A percentile compares a stretch with the other conserved stretches of the same genome.
Evolutionary conservation across 768 basidiomycete genomes (phyloP).

Genomic region (Auriscalpium orientale): DNA sequence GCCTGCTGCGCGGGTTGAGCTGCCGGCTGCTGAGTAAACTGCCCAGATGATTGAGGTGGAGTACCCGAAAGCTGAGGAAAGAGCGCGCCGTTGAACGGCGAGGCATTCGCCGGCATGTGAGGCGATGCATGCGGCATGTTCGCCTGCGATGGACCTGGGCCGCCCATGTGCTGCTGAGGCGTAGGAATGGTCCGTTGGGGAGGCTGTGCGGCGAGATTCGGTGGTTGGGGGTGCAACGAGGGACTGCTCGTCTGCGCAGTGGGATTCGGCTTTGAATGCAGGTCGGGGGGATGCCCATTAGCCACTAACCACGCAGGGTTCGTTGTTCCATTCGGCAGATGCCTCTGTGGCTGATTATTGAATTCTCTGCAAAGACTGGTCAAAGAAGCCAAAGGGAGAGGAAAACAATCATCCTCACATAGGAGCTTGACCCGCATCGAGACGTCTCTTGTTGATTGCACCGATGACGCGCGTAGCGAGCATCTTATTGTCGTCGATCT

Average conservation of each 20-base stretch:
- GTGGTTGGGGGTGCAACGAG: not conserved
- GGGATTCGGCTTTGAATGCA: not conserved
- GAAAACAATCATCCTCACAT: not conserved
- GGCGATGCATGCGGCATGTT: not conserved
- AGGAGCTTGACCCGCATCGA: not conserved
- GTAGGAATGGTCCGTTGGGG: not conserved
- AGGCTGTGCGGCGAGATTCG: not conserved
- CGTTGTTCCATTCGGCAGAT: not conserved
- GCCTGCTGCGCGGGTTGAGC: not conserved
- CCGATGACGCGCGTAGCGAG: too few relatives aligned
- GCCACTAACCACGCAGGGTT: conserved; percentile 1
- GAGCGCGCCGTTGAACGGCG: not conserved
- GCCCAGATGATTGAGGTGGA: not conserved
- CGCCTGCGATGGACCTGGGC: not conserved
- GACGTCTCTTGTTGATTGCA: not conserved
- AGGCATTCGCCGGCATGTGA: not conserved
- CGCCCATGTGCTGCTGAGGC: not conserved
- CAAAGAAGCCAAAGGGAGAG: not conserved
- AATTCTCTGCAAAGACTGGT: not conserved
- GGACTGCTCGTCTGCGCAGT: not conserved
- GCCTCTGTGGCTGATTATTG: not conserved
- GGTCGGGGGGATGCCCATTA: not conserved
- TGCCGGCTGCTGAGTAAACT: not conserved
- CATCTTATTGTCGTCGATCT: too few relatives aligned
- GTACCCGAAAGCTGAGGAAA: not conserved